Base-by-base conservation (phyloP, 495 filamentous ascomycete species). In the Sphaerosporella brunnea region DNA sequence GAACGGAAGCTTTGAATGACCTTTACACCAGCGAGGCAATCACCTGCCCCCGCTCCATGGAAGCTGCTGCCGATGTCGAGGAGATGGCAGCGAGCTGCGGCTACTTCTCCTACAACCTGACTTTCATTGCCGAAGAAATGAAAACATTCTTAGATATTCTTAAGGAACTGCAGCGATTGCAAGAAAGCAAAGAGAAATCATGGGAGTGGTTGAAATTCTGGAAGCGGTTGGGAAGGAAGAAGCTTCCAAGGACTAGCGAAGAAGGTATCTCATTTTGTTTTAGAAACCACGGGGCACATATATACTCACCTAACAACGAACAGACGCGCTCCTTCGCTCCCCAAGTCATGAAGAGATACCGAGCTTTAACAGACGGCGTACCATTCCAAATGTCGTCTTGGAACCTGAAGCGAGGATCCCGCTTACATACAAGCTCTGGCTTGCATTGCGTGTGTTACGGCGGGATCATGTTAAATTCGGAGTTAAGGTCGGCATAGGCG, bases 31-130 rank as follows among this genome's bases (percentile, higher is more conserved):
- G 69, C 35, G 80, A 83, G 46, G 77, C 84, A 45, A 66, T 82
- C 19, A 72, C 74, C 32, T 73, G 73, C 46, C 28, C 28, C 4
- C 69, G 74, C 24, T 72, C 74, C 1, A 67, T 81, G 25, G 78
- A 78, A 34, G 68, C 83, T n/a, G 80, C 88, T 50, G 90, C 90
- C 4, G 90, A 94, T 58, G 80, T 93, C 41, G 90, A 97, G 61
- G 90, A 97, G 63, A 85, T 96, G 7, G 84, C 86, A 24, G 90
- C 90, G 3, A 88, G 84, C 36, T 97, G 90, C 56, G 87, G 88
- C 2, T 84, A 96, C 59, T 97, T 95, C 60, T 83, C 79, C 58
- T 93, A 85, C 56, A 86, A 82, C 16, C 67, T 97, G 21, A 71
- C 86, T 47, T 79, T 84, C 51, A 84, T 96, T 62, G 86, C 85